A percentile compares a stretch with the other conserved stretches of the same genome.
These are phyloP conservation scores for Sphagnum fallax DNA, from an alignment of 228 moss, liverwort and hornwort species.

Conservation along the genomic window DNA sequence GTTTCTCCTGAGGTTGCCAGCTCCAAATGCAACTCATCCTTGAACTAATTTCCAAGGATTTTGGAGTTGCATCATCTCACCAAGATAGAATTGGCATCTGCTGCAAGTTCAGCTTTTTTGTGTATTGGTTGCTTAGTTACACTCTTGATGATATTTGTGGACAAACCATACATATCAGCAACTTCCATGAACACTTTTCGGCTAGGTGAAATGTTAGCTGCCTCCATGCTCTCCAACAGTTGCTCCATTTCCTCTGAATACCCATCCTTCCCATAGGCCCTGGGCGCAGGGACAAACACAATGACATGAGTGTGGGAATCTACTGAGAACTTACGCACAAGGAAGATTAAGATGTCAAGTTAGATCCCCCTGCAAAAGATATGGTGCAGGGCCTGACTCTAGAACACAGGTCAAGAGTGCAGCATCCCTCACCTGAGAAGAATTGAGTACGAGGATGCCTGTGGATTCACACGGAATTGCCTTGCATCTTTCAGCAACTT, in stretches of 20 bases:
- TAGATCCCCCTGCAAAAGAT: constrained; percentile 1
- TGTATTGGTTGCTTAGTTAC: no score
- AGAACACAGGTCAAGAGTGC: constrained; percentile 5
- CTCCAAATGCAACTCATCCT: no score
- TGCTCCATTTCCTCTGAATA: constrained; percentile 39
- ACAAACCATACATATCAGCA: constrained; percentile 16
- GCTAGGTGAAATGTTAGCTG: constrained; percentile 31
- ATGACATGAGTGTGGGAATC: not conserved
- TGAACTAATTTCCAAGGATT: no score
- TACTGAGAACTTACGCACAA: not conserved
- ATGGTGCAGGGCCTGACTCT: not conserved
- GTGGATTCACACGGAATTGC: constrained; percentile 22
- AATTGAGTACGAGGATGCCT: constrained; percentile 27
- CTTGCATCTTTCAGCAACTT: constrained; percentile 36
- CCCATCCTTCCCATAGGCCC: constrained; percentile 50
- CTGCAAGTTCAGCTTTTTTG: no score
- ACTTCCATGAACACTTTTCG: constrained; percentile 52
- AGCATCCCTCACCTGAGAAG: constrained; percentile 24
- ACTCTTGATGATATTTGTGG: not conserved
- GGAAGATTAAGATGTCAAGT: not conserved
- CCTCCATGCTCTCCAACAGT: constrained; percentile 62
- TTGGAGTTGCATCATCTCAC: no score
- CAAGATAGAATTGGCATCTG: no score
- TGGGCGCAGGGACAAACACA: constrained; percentile 23
- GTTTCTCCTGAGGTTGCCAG: no score